Percentiles rank a stretch among this genome's conserved stretches.
These are phyloP conservation scores for Syncephalastrum sp. DNA, from an alignment of 371 early-diverging fungal genomes.

Conservation along the genomic window DNA sequence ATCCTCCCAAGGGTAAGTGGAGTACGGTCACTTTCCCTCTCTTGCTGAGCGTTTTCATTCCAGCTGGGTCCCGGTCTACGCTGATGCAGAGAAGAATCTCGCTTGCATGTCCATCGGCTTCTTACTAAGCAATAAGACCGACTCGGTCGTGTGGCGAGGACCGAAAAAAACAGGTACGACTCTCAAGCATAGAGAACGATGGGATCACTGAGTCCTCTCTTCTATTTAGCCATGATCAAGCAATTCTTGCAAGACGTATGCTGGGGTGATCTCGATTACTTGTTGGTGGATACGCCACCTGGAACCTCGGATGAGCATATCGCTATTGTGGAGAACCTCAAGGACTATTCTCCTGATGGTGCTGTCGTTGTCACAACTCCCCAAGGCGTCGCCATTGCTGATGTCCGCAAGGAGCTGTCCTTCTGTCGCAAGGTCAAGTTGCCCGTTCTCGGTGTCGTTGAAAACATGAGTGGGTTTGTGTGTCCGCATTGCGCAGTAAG, in stretches of 20 bases:
- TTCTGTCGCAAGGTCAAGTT: conserved; percentile 84
- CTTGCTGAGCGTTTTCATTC: not conserved
- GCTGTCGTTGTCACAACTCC: conserved; percentile 93
- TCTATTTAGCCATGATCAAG: conserved; percentile 74
- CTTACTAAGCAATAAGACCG: conserved; percentile 75
- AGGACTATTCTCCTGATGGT: conserved; percentile 75
- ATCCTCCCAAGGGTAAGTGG: conserved; percentile 59
- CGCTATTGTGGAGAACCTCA: conserved; percentile 74
- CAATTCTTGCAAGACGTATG: conserved; percentile 90
- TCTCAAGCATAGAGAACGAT: not conserved
- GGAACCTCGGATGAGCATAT: conserved; percentile 96
- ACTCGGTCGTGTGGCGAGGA: conserved; percentile 95
- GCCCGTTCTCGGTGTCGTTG: conserved; percentile 84
- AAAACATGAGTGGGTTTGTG: conserved; percentile 93
- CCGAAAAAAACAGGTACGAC: conserved; percentile 84
- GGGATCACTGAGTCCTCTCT: not conserved
- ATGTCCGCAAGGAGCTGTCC: conserved; percentile 85
- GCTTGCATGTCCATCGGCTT: conserved; percentile 90
- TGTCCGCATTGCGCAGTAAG: conserved; percentile 85
- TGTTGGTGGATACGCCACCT: conserved; percentile 95
- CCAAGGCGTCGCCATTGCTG: conserved; percentile 83
- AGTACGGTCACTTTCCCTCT: not conserved
- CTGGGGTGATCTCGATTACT: conserved; percentile 85
- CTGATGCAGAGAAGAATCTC: conserved; percentile 66
- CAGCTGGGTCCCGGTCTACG: conserved; percentile 92